Evolutionary conservation across 768 basidiomycete genomes (phyloP), one percentile per base, ranked within the genome.

Genomic region (Calocybe gangraenosa): DNA sequence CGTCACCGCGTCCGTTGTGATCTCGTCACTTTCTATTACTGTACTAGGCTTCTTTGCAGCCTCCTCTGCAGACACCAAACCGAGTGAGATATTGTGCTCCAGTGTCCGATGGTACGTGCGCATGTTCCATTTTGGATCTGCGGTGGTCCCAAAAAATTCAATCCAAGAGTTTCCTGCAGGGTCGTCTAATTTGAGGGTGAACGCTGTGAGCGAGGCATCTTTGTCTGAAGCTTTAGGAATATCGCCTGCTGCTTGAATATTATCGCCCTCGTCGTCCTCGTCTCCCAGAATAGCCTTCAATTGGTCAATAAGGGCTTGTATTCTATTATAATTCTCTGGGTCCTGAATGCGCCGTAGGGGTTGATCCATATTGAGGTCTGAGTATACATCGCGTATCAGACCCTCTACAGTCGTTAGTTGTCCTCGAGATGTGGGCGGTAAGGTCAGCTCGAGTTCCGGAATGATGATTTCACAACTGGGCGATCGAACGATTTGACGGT

Each of bases 371-470:
- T 72, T 73, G 32, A 98, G 76, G 67, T 98, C 95, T 0, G 82
- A 66, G 22, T 88, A 69, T 34, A 92, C 81, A 53, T 95, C 84
- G 20, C 84, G 77, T 23, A 99, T 66, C 51, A 97, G 78, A 30
- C 96, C 95, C 63, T 99, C 96, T 38, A 97, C 78, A 2, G 92
- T 99, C n/a, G 95, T 97, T 10, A 99, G 79, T 59, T 96, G 92
- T 8, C 95, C 95, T 13, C 90, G 81, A 6, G 70, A 70, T 8
- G 82, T 79, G 0, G 88, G 72, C 0, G 96, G 96, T 22, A 99
- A 87, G 2, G 92, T 95, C 49, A 99, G 75, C 53, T 92, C 82
- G 54, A 87, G 79, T 61, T 98, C 92, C 15, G 92, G 90, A 46
- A 99, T 84, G 36, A 70, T 59, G 55, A 98, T 76, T 46, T 88